phyloP scores from a whole-genome alignment of 2,329 filamentous ascomycete species.

The Dothistroma septosporum region DNA sequence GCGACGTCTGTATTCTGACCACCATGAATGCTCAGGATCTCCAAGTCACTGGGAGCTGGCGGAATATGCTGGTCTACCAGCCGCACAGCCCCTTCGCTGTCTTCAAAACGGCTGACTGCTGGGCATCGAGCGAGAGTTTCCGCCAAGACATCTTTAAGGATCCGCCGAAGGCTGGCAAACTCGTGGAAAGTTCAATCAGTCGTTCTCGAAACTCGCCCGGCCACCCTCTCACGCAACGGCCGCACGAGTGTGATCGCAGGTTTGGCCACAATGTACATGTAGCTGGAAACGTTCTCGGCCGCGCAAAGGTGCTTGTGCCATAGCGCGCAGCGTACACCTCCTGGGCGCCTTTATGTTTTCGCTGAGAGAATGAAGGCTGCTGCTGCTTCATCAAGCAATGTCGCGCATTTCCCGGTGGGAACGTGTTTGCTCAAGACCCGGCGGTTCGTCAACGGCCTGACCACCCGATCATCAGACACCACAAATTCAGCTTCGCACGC shows the following conservation, averaged over 20 bases:
- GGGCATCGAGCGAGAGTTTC: neutral
- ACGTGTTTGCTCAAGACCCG: too few relatives aligned
- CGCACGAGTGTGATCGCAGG: neutral
- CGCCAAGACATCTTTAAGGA: neutral
- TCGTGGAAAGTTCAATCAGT: neutral
- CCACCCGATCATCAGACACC: too few relatives aligned
- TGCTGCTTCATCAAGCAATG: too few relatives aligned
- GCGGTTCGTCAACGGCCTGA: too few relatives aligned
- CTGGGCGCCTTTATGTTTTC: too few relatives aligned
- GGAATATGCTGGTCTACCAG: slow-evolving; percentile 2
- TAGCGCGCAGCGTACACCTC: neutral
- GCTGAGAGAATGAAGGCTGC: too few relatives aligned
- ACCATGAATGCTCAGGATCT: neutral
- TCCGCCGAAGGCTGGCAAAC: neutral
- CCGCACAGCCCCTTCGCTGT: neutral
- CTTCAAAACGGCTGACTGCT: neutral
- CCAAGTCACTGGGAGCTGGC: slow-evolving; percentile 1
- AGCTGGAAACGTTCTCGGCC: neutral
- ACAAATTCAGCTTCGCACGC: too few relatives aligned
- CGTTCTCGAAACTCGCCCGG: neutral
- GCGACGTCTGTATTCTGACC: neutral
- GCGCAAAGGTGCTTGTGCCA: neutral
- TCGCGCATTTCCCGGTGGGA: too few relatives aligned
- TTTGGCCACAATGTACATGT: neutral
- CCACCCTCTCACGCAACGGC: neutral